Percentiles rank a stretch among this genome's conserved stretches.
These are phyloP conservation scores for Lipomyces sp. DNA, from an alignment of 805 yeast species.

Conservation along the genomic window DNA sequence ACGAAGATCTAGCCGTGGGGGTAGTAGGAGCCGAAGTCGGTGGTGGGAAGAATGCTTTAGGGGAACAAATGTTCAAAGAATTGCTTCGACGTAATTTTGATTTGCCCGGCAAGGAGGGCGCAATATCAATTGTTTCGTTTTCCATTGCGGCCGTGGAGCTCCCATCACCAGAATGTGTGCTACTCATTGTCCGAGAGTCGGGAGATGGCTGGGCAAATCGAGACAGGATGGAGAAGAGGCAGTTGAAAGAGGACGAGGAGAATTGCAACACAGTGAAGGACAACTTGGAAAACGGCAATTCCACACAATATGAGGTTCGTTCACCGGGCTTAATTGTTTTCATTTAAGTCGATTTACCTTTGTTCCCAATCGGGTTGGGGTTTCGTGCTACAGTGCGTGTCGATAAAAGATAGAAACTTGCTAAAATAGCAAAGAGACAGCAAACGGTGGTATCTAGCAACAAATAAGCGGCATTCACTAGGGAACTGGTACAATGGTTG, in stretches of 20 bases:
- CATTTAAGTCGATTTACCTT: background rate
- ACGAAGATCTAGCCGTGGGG: conserved; percentile 4
- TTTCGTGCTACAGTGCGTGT: background rate
- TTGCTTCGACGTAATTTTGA: background rate
- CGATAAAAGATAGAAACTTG: background rate
- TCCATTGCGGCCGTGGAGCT: background rate
- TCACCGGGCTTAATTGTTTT: background rate
- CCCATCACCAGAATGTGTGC: background rate
- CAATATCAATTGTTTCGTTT: background rate
- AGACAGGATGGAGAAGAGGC: conserved; percentile 10
- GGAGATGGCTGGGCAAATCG: conserved; percentile 10
- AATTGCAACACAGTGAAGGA: conserved; percentile 1
- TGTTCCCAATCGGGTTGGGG: conserved; percentile 1
- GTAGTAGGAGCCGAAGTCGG: background rate
- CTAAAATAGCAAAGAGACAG: background rate
- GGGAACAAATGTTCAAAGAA: background rate
- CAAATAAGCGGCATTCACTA: background rate
- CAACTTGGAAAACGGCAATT: background rate
- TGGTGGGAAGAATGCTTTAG: background rate
- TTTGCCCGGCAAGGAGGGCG: background rate
- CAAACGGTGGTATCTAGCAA: background rate
- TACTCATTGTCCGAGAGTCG: conserved; percentile 5
- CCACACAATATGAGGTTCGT: background rate
- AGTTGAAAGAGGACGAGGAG: conserved; percentile 13
- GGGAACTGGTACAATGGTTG: background rate